Conservation (phyloP, 2,329 filamentous ascomycete species). For the Aureobasidium vineae region DNA sequence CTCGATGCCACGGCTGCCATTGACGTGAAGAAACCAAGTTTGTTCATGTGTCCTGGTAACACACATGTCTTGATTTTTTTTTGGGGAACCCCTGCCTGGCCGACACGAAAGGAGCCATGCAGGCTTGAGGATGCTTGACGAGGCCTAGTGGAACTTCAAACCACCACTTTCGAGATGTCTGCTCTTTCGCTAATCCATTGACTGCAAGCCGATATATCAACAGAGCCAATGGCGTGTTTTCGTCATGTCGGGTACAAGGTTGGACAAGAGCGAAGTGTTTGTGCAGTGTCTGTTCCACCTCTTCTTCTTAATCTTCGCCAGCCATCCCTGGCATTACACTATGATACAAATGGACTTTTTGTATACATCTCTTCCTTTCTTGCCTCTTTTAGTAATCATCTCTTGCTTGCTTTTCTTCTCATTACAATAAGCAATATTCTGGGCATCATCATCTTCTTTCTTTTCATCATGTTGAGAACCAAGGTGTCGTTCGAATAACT, state of each 20-base stretch:
- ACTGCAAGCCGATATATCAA: not conserved
- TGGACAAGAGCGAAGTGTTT: not conserved
- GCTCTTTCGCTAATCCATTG: not conserved
- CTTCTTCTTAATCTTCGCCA: not conserved
- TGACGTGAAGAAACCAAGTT: no score
- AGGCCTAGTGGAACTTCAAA: no score
- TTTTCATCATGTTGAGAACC: not conserved
- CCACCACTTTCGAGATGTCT: not conserved
- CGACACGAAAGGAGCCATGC: not conserved
- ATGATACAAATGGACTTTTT: not conserved
- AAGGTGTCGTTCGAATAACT: slow-evolving; percentile 2
- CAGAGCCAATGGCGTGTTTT: no score
- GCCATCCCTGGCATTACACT: not conserved
- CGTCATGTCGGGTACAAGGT: not conserved
- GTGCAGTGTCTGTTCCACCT: not conserved
- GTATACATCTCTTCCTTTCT: not conserved
- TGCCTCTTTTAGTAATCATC: not conserved
- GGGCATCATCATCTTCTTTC: slow-evolving; percentile 1
- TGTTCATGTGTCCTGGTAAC: not conserved
- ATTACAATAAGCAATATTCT: not conserved
- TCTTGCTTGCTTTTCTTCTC: not conserved
- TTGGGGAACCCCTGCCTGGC: not conserved
- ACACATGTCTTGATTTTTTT: not conserved
- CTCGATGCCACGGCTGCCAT: not conserved
- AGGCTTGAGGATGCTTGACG: not conserved